Conservation (phyloP, 768 basidiomycete genomes). For the Panaeolus cyanescens region DNA sequence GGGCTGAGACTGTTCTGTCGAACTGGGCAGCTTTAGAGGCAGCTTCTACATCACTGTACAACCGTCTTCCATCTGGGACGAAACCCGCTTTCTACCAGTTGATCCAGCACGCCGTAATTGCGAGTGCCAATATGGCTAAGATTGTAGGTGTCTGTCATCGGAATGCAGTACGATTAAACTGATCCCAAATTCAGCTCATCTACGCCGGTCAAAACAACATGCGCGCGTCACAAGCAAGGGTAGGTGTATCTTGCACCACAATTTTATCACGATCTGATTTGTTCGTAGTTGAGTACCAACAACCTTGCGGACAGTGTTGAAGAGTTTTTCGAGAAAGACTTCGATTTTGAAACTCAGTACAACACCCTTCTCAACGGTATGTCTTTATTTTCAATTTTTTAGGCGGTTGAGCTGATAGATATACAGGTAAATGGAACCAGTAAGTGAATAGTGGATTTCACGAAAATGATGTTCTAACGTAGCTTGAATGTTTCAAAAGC, state of each 20-base stretch:
- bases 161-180: neutral
- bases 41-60: conserved; percentile 56
- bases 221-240: conserved; percentile 61
- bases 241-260: conserved; percentile 14
- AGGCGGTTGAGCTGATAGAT: neutral
- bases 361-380: conserved; percentile 56
- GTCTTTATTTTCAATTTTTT: conserved; percentile 12
- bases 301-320: conserved; percentile 55
- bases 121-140: conserved; percentile 56
- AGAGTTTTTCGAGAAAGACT: conserved; percentile 60
- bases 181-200: conserved; percentile 37
- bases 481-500: conserved; percentile 21
- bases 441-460: conserved; percentile 29
- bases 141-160: conserved; percentile 33
- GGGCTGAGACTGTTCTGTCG: conserved; percentile 57
- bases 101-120: conserved; percentile 66
- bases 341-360: conserved; percentile 60
- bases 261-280: neutral
- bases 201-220: conserved; percentile 62
- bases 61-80: conserved; percentile 44
- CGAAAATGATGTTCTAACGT: neutral
- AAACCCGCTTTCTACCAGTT: conserved; percentile 71
- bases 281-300: conserved; percentile 54
- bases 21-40: conserved; percentile 51
- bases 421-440: conserved; percentile 65